Percentiles rank a stretch among this genome's conserved stretches.
These are phyloP conservation scores for Inga leiocalycina DNA, from an alignment of 306 rosid genomes.

Conservation along the genomic window DNA sequence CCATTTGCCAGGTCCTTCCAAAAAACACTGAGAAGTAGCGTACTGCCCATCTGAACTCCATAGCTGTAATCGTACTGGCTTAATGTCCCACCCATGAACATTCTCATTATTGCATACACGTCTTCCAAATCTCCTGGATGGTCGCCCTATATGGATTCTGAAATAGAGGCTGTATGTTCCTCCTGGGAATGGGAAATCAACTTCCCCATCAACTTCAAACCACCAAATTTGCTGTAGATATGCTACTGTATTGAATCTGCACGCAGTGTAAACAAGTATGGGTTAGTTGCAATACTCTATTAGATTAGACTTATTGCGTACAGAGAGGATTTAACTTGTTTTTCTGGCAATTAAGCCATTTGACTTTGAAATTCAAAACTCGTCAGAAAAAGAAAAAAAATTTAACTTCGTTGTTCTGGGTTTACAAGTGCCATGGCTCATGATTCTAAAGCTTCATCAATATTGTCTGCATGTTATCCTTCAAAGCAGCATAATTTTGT, in stretches of 20 bases:
- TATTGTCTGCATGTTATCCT: too few species aligned
- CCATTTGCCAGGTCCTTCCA: slow-evolving; percentile 80
- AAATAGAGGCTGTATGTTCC: slow-evolving; percentile 86
- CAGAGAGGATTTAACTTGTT: neutral
- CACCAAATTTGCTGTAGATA: slow-evolving; percentile 97
- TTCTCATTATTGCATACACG: slow-evolving; percentile 69
- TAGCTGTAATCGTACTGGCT: slow-evolving; percentile 84
- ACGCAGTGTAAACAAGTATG: neutral
- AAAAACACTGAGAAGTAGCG: slow-evolving; percentile 62
- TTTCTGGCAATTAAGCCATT: neutral
- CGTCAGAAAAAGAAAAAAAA: neutral
- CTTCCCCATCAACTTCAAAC: slow-evolving; percentile 94
- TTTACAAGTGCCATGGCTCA: neutral
- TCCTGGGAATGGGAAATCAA: slow-evolving; percentile 85
- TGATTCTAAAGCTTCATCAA: neutral
- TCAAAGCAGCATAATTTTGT: neutral
- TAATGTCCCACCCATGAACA: slow-evolving; percentile 92
- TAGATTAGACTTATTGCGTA: neutral
- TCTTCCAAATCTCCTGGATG: slow-evolving; percentile 77
- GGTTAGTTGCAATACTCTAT: neutral
- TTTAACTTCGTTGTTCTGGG: neutral
- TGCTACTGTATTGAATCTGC: slow-evolving; percentile 70
- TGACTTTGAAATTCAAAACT: neutral
- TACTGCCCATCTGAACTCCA: slow-evolving; percentile 86
- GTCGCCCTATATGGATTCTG: slow-evolving; percentile 69